Evolutionary conservation across 768 basidiomycete genomes (phyloP).

Genomic region (Tricholoma bakamatsutake): DNA sequence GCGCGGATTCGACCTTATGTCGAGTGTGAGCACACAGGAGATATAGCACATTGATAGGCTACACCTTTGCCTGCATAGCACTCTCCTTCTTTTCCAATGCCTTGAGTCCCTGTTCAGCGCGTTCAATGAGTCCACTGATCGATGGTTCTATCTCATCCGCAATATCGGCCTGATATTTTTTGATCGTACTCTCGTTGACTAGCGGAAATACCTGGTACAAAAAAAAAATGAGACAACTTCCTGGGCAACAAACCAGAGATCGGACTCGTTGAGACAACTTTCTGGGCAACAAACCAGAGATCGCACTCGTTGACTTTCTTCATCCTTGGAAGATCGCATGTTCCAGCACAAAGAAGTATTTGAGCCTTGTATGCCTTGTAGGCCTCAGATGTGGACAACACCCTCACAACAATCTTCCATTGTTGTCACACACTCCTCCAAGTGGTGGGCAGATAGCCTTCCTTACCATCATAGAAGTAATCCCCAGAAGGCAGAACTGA

Average conservation of each 20-base stretch:
- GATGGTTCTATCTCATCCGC: constrained; percentile 80
- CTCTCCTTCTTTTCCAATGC: constrained; percentile 57
- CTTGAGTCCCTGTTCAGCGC: constrained; percentile 64
- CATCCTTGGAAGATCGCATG: constrained; percentile 68
- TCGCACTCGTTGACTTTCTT: too few species aligned
- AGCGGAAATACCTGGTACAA: constrained; percentile 61
- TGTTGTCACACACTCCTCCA: constrained; percentile 69
- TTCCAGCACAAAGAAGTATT: constrained; percentile 61
- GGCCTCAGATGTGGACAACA: not conserved
- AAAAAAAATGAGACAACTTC: not conserved
- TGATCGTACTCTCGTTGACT: constrained; percentile 66
- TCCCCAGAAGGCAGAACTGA: too few species aligned
- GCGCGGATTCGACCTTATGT: constrained; percentile 51
- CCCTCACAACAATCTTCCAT: constrained; percentile 79
- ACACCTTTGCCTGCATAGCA: constrained; percentile 59
- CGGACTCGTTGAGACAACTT: constrained; percentile 56
- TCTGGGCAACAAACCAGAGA: too few species aligned
- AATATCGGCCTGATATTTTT: constrained; percentile 67
- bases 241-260: not conserved
- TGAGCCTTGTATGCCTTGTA: constrained; percentile 63
- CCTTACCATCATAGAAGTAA: too few species aligned
- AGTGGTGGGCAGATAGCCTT: constrained; percentile 66
- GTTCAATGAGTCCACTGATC: constrained; percentile 66
- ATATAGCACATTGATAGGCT: constrained; percentile 2
- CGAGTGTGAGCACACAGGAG: not conserved